phyloP scores from a whole-genome alignment of 2,329 filamentous ascomycete species.

The Diaporthe sp. region DNA sequence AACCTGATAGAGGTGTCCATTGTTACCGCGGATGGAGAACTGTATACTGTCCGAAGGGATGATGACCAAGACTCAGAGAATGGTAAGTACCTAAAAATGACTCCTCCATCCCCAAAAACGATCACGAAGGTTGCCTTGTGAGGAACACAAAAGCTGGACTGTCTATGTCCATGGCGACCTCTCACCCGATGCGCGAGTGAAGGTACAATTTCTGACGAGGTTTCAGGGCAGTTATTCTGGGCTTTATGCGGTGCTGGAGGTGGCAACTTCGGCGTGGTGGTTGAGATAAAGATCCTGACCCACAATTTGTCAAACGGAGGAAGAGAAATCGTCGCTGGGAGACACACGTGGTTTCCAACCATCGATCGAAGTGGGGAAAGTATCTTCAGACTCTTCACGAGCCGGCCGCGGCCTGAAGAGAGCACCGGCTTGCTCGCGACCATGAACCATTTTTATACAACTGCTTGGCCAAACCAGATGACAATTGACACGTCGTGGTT shows the following conservation, averaged over 20 bases:
- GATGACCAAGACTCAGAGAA: conserved; percentile 45
- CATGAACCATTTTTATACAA: conserved; percentile 37
- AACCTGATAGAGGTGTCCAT: conserved; percentile 52
- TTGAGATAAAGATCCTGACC: conserved; percentile 49
- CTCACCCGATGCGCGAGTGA: background rate
- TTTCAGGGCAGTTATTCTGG: conserved; percentile 51
- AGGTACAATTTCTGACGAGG: background rate
- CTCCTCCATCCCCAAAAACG: too few species aligned
- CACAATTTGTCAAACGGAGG: conserved; percentile 32
- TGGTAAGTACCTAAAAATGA: conserved; percentile 11
- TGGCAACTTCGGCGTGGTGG: conserved; percentile 57
- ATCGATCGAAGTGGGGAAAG: background rate
- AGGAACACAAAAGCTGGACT: background rate
- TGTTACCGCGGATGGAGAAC: conserved; percentile 49
- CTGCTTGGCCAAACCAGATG: conserved; percentile 32
- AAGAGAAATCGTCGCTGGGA: conserved; percentile 45
- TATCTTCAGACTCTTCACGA: background rate
- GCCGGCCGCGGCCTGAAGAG: background rate
- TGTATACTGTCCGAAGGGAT: conserved; percentile 42
- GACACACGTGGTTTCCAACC: conserved; percentile 45
- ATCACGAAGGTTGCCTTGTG: background rate
- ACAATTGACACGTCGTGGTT: conserved; percentile 39
- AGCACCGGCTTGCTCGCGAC: background rate
- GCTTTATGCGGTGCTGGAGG: conserved; percentile 57
- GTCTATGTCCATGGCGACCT: background rate